These are phyloP conservation scores for Fragaria vesca DNA, from an alignment of 306 rosid species.

Conservation along the genomic window DNA sequence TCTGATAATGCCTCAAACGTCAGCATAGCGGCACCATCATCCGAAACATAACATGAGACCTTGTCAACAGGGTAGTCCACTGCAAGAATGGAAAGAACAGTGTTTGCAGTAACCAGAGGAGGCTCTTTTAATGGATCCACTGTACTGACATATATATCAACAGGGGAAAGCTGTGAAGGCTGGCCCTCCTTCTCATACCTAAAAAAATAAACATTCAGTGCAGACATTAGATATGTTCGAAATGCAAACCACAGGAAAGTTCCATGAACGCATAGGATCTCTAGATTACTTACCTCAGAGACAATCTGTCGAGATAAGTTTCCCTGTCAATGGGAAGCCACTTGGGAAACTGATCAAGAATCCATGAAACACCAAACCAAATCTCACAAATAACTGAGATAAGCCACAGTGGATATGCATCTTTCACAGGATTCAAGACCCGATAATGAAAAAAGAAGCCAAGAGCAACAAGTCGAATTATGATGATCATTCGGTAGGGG, in stretches of 20 bases:
- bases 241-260: slow-evolving; percentile 6
- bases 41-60: slow-evolving; percentile 72
- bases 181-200: slow-evolving; percentile 71
- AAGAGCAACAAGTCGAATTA: slow-evolving; percentile 54
- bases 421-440: slow-evolving; percentile 46
- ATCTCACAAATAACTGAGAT: slow-evolving; percentile 64
- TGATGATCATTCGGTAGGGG: slow-evolving; percentile 61
- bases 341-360: slow-evolving; percentile 62
- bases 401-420: slow-evolving; percentile 67
- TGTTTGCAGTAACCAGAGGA: slow-evolving; percentile 66
- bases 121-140: slow-evolving; percentile 59
- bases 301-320: slow-evolving; percentile 62
- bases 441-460: slow-evolving; percentile 72
- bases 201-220: background rate
- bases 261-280: background rate
- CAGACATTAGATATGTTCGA: background rate
- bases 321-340: slow-evolving; percentile 62
- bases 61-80: slow-evolving; percentile 65
- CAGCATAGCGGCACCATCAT: slow-evolving; percentile 68
- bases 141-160: slow-evolving; percentile 63
- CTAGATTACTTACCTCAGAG: slow-evolving; percentile 46
- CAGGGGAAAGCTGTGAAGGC: slow-evolving; percentile 44
- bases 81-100: slow-evolving; percentile 67
- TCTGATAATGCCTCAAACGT: slow-evolving; percentile 67
- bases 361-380: slow-evolving; percentile 73